Percentiles rank a stretch among this genome's conserved stretches.
Evolutionary conservation across 225 moss, liverwort and hornwort species (phyloP).

Genomic region (Bryum argenteum): DNA sequence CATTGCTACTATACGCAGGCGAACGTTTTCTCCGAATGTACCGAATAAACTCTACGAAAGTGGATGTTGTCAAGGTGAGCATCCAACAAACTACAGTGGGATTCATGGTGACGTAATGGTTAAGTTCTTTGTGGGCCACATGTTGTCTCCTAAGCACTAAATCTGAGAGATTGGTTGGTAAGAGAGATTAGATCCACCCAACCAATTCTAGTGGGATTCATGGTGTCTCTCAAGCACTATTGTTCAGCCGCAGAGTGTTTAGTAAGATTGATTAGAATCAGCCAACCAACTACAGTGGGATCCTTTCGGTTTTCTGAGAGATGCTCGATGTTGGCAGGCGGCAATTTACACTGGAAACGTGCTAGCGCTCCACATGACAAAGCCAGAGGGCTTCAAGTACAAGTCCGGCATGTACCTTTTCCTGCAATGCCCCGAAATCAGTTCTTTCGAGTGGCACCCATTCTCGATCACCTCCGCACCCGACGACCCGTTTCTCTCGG

Average conservation of each 20-base stretch:
- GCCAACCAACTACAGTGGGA: no score
- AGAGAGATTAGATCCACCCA: no score
- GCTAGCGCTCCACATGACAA: conserved; percentile 85
- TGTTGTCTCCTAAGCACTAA: no score
- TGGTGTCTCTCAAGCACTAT: no score
- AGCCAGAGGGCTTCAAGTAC: conserved; percentile 85
- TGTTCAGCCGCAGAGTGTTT: no score
- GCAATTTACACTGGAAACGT: conserved; percentile 93
- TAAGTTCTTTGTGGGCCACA: no score
- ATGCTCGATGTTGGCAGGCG: conserved; percentile 34
- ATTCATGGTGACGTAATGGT: no score
- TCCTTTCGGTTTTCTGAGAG: no score
- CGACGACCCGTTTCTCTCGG: conserved; percentile 83
- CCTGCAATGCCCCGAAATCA: conserved; percentile 87
- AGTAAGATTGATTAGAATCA: no score
- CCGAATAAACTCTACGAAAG: conserved; percentile 81
- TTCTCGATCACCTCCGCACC: conserved; percentile 98
- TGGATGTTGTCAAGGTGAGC: conserved; percentile 87
- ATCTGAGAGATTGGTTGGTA: no score
- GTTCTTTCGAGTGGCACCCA: conserved; percentile 99
- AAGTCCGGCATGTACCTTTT: conserved; percentile 99
- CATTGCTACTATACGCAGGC: conserved; percentile 73
- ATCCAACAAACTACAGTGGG: not conserved
- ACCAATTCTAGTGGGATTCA: no score
- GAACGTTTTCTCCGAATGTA: conserved; percentile 81